These are phyloP conservation scores for Volvariella volvacea DNA, from an alignment of 1,284 basidiomycete genomes.

Conservation along the genomic window DNA sequence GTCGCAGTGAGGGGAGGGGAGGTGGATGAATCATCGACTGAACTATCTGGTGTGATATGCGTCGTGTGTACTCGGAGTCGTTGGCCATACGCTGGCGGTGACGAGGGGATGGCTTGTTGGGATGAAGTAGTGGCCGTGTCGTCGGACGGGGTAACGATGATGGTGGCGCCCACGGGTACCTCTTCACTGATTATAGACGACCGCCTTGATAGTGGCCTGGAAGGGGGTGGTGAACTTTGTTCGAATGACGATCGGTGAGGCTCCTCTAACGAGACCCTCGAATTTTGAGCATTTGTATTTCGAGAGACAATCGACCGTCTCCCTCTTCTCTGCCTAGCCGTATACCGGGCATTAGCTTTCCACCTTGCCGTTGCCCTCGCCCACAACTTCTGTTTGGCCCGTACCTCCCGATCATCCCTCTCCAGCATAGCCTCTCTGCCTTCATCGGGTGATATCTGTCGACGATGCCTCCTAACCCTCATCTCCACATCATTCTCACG, in stretches of 20 bases:
- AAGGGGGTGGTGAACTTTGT: constrained; percentile 11
- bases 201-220: constrained; percentile 16
- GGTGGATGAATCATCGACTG: constrained; percentile 7
- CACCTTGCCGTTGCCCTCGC: constrained; percentile 55
- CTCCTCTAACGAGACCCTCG: constrained; percentile 8
- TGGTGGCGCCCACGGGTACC: constrained; percentile 8
- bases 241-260: constrained; percentile 3
- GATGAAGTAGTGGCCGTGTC: constrained; percentile 5
- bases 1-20: constrained; percentile 7
- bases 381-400: constrained; percentile 50
- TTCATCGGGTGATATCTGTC: constrained; percentile 14
- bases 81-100: constrained; percentile 32
- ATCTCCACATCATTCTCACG: constrained; percentile 29
- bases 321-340: constrained; percentile 48
- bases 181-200: constrained; percentile 15
- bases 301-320: constrained; percentile 22
- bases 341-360: constrained; percentile 51
- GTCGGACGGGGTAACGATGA: constrained; percentile 3
- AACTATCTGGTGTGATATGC: constrained; percentile 1
- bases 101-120: constrained; percentile 12
- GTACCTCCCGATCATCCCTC: constrained; percentile 28
- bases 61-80: constrained; percentile 14
- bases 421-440: constrained; percentile 28
- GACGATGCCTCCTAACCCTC: constrained; percentile 22
- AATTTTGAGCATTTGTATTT: constrained; percentile 17